Conservation (phyloP, 1,284 basidiomycete species). For the Boletellus deceptivus region DNA sequence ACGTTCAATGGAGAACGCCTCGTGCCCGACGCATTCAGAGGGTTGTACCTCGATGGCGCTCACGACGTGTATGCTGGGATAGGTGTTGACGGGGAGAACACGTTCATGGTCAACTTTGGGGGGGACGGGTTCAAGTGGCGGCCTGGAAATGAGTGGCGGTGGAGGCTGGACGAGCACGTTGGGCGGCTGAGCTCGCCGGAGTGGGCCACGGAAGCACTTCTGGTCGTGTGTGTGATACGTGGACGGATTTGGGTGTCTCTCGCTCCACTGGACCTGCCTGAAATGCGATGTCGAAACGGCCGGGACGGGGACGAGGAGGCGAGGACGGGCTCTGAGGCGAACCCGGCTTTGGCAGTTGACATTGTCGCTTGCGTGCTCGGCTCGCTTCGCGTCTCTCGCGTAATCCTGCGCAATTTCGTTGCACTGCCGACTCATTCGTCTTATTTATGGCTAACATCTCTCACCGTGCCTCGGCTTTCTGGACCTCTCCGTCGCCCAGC, state of each 20-base stretch:
- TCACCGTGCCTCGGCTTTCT: conserved; percentile 48
- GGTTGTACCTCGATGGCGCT: conserved; percentile 48
- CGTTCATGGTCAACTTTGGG: conserved; percentile 66
- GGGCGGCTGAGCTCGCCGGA: conserved; percentile 2
- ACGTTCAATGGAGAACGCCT: conserved; percentile 64
- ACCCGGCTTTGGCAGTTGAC: not conserved
- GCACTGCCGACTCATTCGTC: conserved; percentile 12
- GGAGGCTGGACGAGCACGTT: conserved; percentile 15
- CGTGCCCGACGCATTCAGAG: conserved; percentile 51
- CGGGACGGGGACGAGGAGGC: not conserved
- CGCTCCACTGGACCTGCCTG: not conserved
- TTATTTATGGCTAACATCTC: conserved; percentile 16
- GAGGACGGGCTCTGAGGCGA: too few relatives aligned
- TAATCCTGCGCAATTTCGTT: conserved; percentile 8
- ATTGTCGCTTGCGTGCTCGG: not conserved
- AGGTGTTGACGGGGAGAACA: conserved; percentile 53
- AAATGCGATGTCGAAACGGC: conserved; percentile 3
- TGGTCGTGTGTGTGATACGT: too few relatives aligned
- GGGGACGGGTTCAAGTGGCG: conserved; percentile 55
- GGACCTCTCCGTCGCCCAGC: conserved; percentile 35
- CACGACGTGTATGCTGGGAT: conserved; percentile 65
- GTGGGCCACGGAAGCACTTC: conserved; percentile 3
- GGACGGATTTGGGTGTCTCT: too few relatives aligned
- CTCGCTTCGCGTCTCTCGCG: conserved; percentile 18
- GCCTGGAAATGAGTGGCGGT: conserved; percentile 52